Conservation (phyloP, 768 basidiomycete genomes). For the Cystoderma amianthinum region DNA sequence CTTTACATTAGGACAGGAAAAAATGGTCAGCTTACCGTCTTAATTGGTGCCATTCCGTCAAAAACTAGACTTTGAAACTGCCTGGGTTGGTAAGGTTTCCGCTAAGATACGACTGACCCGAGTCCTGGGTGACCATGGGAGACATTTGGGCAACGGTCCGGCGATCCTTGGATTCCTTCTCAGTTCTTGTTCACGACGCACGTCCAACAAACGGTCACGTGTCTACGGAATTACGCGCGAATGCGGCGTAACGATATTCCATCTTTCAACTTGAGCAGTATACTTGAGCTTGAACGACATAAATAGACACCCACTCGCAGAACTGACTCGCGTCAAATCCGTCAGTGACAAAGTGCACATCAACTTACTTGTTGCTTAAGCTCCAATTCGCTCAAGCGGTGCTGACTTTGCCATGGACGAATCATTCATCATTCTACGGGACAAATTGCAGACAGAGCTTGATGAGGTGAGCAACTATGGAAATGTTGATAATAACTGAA, state of each 20-base stretch:
- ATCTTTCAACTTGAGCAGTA: too few relatives aligned
- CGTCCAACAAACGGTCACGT: not conserved
- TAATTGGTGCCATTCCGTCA: constrained; percentile 48
- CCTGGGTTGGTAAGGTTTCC: constrained; percentile 1
- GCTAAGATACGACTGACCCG: not conserved
- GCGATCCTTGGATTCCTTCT: not conserved
- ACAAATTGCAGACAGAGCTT: constrained; percentile 50
- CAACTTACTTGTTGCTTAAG: constrained; percentile 9
- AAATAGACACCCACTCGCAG: constrained; percentile 17
- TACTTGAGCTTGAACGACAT: constrained; percentile 9
- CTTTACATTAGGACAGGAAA: too few relatives aligned
- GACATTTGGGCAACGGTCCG: not conserved
- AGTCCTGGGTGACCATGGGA: not conserved
- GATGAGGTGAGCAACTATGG: constrained; percentile 49
- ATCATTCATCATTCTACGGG: constrained; percentile 27
- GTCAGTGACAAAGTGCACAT: too few relatives aligned
- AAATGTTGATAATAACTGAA: not conserved
- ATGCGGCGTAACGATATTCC: too few relatives aligned
- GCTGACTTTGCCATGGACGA: constrained; percentile 17
- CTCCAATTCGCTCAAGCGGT: not conserved
- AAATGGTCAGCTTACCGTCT: constrained; percentile 40
- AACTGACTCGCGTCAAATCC: too few relatives aligned
- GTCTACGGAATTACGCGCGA: too few relatives aligned
- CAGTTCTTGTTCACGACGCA: not conserved
- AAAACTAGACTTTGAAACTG: constrained; percentile 2